phyloP scores from a whole-genome alignment of 768 basidiomycete genomes.

The Leccinellum rugosiceps region DNA sequence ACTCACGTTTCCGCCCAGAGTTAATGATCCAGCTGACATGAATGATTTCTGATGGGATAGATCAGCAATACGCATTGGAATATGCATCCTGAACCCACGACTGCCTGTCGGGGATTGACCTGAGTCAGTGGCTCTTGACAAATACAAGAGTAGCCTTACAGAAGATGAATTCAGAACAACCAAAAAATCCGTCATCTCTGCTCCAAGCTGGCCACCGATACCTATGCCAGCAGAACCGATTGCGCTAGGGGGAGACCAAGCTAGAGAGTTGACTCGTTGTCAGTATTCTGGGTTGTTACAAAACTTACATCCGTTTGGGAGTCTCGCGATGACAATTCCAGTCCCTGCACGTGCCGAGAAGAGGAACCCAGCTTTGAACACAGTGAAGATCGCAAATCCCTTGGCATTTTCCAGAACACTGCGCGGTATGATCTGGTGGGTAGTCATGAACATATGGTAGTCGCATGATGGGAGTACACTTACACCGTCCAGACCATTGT shows the following conservation, averaged over 20 bases:
- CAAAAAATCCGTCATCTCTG: conserved; percentile 89
- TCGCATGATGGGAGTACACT: conserved; percentile 14
- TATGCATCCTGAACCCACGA: conserved; percentile 43
- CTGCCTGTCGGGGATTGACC: conserved; percentile 41
- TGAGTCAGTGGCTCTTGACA: conserved; percentile 6
- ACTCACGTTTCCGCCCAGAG: conserved; percentile 88
- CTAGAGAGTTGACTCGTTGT: conserved; percentile 53
- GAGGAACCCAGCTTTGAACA: conserved; percentile 68
- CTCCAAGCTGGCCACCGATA: conserved; percentile 78
- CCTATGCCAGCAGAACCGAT: conserved; percentile 93
- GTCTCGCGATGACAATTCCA: conserved; percentile 83
- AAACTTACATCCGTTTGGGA: conserved; percentile 75
- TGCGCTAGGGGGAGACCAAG: conserved; percentile 93
- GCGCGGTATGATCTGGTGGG: conserved; percentile 50
- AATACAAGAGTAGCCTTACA: conserved; percentile 39
- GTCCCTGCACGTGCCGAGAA: conserved; percentile 79
- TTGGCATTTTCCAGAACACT: conserved; percentile 53
- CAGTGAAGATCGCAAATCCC: conserved; percentile 89
- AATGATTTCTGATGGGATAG: conserved; percentile 61
- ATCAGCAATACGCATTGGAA: background rate
- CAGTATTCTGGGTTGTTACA: background rate
- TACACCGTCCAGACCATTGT: conserved; percentile 83
- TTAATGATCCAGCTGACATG: conserved; percentile 92
- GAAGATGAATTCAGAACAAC: conserved; percentile 82
- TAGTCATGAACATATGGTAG: background rate